Evolutionary conservation across 179 eudicot species (phyloP).

Genomic region (Corrigiola litoralis): DNA sequence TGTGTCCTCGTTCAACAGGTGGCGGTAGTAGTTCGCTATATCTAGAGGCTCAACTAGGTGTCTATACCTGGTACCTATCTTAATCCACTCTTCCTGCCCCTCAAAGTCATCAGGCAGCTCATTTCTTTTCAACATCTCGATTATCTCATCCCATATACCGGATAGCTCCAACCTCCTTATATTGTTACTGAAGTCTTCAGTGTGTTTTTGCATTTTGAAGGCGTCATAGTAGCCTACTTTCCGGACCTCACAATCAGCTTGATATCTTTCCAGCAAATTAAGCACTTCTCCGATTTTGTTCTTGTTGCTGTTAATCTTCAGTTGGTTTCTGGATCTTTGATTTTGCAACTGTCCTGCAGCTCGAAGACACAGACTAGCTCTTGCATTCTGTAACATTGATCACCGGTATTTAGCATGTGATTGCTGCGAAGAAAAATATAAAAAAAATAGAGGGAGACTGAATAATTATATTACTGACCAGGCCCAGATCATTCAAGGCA

Average conservation of each 20-base stretch:
- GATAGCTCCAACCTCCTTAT: slow-evolving; percentile 67
- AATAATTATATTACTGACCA: slow-evolving; percentile 41
- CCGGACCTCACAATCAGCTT: slow-evolving; percentile 35
- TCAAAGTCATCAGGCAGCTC: slow-evolving; percentile 93
- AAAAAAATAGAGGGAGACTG: not conserved
- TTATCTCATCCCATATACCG: slow-evolving; percentile 90
- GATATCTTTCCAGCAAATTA: slow-evolving; percentile 44
- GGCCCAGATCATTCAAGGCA: slow-evolving; percentile 63
- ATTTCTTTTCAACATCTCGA: slow-evolving; percentile 65
- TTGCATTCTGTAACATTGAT: slow-evolving; percentile 49
- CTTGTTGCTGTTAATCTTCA: slow-evolving; percentile 42
- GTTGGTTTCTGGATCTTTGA: slow-evolving; percentile 52
- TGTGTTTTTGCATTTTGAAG: slow-evolving; percentile 61
- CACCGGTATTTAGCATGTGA: not conserved
- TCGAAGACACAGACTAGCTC: slow-evolving; percentile 72
- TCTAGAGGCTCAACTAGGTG: slow-evolving; percentile 76
- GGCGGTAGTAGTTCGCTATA: slow-evolving; percentile 85
- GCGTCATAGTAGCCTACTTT: slow-evolving; percentile 74
- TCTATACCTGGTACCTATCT: slow-evolving; percentile 74
- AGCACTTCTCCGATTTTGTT: slow-evolving; percentile 42
- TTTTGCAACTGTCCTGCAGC: slow-evolving; percentile 77
- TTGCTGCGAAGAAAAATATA: not conserved
- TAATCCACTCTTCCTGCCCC: slow-evolving; percentile 68
- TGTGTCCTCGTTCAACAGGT: slow-evolving; percentile 63
- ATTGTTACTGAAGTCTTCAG: slow-evolving; percentile 61